Evolutionary conservation across 805 yeast species (phyloP), one percentile per base, ranked within the genome.

Genomic region (Debaryomyces tyrocola): DNA sequence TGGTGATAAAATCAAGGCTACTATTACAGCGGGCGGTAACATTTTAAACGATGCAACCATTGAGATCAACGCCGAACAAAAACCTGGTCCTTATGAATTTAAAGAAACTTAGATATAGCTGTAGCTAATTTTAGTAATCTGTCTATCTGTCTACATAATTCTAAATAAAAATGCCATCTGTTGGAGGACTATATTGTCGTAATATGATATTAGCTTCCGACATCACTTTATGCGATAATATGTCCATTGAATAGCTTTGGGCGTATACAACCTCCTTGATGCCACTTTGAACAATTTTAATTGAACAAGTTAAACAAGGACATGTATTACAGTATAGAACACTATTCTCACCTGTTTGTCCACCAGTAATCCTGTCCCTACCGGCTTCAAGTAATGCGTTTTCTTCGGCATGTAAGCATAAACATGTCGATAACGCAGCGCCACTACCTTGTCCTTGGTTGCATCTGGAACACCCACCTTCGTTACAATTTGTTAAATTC

Each of bases 331-430:
- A 94, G 63, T 94, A 94, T 47, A 90, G 66, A 0, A 82, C 83
- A 7, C 88, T 83, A 17, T 55, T 59, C 9, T 66, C 67, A 8
- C 20, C n/a, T 2, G 7, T 12, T 12, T 29, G 20, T 0, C 87
- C 87, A 6, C 67, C 65, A 14, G 60, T 52, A 9, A 89, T 78
- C 46, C 98, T 72, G 53, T 87, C 96, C 52, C 97, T 75, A 1
- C 99, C 99, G 6, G 97, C 89, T 63, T 94, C 99, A 42, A 94
- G 66, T 34, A 94, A 70, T 0, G 99, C 98, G 63, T 94, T 94
- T 57, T 94, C 99, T 63, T 94, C 99, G 0, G 98, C 99, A 64
- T 94, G 99, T 29, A 94, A 67, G 64, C 99, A 94, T 41, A 94
- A 67, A 64, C 99, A 94, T 0, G 97, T 90, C 3, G 85, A 78